Conservation (phyloP, 805 yeast genomes). For the Suhomyces emberorum region DNA sequence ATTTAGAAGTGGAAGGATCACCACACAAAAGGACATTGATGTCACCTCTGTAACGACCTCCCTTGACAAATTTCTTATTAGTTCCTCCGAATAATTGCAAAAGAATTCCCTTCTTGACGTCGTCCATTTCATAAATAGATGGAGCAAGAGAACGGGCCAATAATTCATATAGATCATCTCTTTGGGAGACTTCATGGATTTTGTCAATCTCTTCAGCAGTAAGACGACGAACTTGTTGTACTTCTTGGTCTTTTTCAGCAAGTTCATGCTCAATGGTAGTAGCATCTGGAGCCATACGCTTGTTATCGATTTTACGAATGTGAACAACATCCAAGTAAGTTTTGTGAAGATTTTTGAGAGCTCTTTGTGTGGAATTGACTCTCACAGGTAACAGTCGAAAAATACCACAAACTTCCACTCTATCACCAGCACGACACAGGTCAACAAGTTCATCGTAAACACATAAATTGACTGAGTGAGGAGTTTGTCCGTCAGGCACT, state of each 20-base stretch:
- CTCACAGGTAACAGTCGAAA: conserved; percentile 91
- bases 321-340: conserved; percentile 95
- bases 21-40: conserved; percentile 90
- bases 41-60: conserved; percentile 96
- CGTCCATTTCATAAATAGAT: conserved; percentile 94
- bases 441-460: conserved; percentile 96
- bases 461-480: conserved; percentile 90
- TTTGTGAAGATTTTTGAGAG: conserved; percentile 79
- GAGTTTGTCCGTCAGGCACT: conserved; percentile 98
- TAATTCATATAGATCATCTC: conserved; percentile 81
- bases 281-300: conserved; percentile 75
- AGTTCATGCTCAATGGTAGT: conserved; percentile 56
- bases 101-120: conserved; percentile 91
- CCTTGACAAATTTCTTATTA: conserved; percentile 80
- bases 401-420: conserved; percentile 92
- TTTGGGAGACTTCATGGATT: conserved; percentile 57
- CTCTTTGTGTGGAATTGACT: conserved; percentile 79
- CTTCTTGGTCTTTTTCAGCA: conserved; percentile 61
- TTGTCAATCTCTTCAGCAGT: conserved; percentile 65
- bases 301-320: conserved; percentile 78
- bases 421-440: conserved; percentile 92
- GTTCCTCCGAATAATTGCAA: conserved; percentile 95
- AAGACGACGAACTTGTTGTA: conserved; percentile 71
- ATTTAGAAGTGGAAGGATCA: conserved; percentile 96
- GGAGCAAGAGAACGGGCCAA: conserved; percentile 93